Evolutionary conservation across 2,329 filamentous ascomycete genomes (phyloP), one percentile per base, ranked within the genome.

Genomic region (Penicillium freii): DNA sequence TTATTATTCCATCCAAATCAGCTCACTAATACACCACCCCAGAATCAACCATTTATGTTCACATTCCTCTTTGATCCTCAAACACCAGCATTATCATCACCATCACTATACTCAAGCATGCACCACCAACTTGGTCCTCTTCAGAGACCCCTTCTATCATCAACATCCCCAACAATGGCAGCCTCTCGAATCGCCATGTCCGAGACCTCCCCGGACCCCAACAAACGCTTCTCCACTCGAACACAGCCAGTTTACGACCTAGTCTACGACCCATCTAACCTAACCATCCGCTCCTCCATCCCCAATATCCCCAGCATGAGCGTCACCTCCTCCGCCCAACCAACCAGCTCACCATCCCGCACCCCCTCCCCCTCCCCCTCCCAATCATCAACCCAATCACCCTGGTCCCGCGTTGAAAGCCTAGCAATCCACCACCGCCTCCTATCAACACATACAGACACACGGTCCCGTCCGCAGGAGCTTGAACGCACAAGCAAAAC

Each of bases 401-500:
- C 69, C 2, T 85, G 81, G 82, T 80, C 77, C 17, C 77, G 85
- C 2, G 64, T 85, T 15, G 85, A 87, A 65, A 84, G 83, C 3
- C 74, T 88, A 36, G 85, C 84, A 63, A 82, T 87, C 6, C 84
- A 88, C 68, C 79, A 79, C 9, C 82, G 84, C 54, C 80, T 87
- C 40, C 71, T 88, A 27, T 80, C 80, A 56, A 85, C 82, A 0
- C 77, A 85, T 50, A 69, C 72, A n/a, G 78, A 79, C 56, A 85
- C 84, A 1, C 76, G 80, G 2, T 71, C 71, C 23, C 72, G 72
- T 1, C 62, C 70, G 1, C 69, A 74, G 9, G 84, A 87, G 59
- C 75, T 83, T 7, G 85, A 88, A 65, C 77, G 83, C 33, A 87
- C 82, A 1, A 82, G 81, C 69, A 87, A 87, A 71, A 87, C 85